phyloP scores from a whole-genome alignment of 2,329 filamentous ascomycete species.

The Volutella citrinella region DNA sequence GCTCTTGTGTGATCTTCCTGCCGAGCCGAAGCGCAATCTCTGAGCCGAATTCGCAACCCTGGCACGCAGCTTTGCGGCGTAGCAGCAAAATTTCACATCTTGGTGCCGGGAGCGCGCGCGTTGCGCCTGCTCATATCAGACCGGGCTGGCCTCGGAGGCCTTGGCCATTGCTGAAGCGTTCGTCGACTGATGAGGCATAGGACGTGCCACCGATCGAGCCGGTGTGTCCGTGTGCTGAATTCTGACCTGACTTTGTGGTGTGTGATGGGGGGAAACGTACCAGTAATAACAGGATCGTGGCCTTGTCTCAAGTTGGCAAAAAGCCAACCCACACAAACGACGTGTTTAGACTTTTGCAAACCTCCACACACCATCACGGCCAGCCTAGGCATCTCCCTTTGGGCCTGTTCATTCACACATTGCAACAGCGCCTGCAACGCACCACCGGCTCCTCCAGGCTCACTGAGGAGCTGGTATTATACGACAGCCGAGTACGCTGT shows the following conservation, averaged over 20 bases:
- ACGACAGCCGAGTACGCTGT: no score
- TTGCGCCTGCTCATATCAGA: no score
- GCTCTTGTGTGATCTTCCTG: no score
- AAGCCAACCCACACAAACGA: conserved; percentile 22
- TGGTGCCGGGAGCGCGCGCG: no score
- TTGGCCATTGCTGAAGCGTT: no score
- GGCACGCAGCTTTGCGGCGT: no score
- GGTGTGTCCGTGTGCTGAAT: conserved; percentile 8
- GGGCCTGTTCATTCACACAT: conserved; percentile 14
- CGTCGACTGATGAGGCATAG: no score
- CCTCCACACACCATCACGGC: conserved; percentile 14
- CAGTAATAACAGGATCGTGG: conserved; percentile 20
- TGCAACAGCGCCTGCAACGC: conserved; percentile 3
- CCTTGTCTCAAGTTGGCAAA: conserved; percentile 24
- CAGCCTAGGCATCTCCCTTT: conserved; percentile 13
- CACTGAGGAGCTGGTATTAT: background rate
- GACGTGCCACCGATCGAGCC: no score
- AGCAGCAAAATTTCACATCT: no score
- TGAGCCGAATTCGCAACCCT: no score
- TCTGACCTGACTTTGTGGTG: conserved; percentile 12
- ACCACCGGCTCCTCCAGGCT: conserved; percentile 3
- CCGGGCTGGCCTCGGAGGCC: no score
- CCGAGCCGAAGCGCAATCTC: no score
- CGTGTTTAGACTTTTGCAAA: conserved; percentile 18
- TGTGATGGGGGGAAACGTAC: conserved; percentile 18